Percentiles rank a stretch among this genome's conserved stretches.
phyloP scores from a whole-genome alignment of 352 stramenopile genomes.

The Globisporangium polare region DNA sequence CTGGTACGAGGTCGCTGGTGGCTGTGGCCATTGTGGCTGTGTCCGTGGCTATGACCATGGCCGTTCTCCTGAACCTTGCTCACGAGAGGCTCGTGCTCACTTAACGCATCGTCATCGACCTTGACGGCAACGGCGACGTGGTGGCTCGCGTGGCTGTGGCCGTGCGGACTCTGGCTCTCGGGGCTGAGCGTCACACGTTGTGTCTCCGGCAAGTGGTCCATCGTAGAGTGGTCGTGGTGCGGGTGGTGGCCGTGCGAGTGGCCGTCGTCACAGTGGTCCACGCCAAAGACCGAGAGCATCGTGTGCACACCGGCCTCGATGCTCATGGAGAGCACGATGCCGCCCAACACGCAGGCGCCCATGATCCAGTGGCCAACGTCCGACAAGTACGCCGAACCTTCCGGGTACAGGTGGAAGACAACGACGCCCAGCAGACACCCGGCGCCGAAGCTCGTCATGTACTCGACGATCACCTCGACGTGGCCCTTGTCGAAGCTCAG shows the following conservation, averaged over 20 bases:
- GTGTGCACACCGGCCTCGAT: conserved; percentile 28
- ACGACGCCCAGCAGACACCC: conserved; percentile 34
- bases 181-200: conserved; percentile 12
- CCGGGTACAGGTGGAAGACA: conserved; percentile 35
- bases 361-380: conserved; percentile 30
- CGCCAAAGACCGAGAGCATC: conserved; percentile 23
- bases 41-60: background rate
- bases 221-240: conserved; percentile 16
- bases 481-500: conserved; percentile 16
- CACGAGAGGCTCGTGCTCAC: background rate
- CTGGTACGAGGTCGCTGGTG: background rate
- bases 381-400: conserved; percentile 26
- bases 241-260: conserved; percentile 10
- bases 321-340: conserved; percentile 28
- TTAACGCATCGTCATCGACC: background rate
- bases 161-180: conserved; percentile 12
- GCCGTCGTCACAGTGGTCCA: conserved; percentile 11
- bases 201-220: conserved; percentile 5
- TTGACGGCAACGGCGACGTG: conserved; percentile 2
- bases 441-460: conserved; percentile 21
- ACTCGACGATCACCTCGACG: conserved; percentile 17
- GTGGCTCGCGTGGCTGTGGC: conserved; percentile 18
- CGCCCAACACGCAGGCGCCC: conserved; percentile 24
- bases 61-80: background rate
- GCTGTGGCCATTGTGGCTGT: background rate